Conservation (phyloP, 495 filamentous ascomycete species). For the Aeminium ludgeri region DNA sequence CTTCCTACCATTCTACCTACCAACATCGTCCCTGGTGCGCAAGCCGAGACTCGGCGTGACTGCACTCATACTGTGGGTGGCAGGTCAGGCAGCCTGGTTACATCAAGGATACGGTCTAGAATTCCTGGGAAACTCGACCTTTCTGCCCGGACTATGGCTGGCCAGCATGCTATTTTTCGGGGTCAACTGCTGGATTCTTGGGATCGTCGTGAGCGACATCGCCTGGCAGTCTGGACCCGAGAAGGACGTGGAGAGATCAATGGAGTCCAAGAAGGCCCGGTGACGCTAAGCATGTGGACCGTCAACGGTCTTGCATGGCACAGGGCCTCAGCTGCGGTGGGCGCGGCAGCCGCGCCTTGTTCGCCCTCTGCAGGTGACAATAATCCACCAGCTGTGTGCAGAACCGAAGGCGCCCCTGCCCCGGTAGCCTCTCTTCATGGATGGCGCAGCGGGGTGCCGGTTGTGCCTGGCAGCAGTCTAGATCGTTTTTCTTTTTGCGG, state of each 20-base stretch:
- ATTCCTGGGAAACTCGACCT: slow-evolving; percentile 72
- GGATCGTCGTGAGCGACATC: slow-evolving; percentile 58
- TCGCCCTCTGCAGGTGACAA: too few species aligned
- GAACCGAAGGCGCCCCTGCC: too few species aligned
- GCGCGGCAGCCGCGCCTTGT: too few species aligned
- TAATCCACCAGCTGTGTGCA: too few species aligned
- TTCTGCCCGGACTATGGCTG: slow-evolving; percentile 66
- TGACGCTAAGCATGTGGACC: neutral
- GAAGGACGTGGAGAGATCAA: neutral
- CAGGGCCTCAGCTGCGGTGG: too few species aligned
- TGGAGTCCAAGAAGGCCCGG: slow-evolving; percentile 2
- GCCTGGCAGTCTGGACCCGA: slow-evolving; percentile 22
- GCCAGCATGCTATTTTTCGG: slow-evolving; percentile 63
- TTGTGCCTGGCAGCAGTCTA: too few species aligned
- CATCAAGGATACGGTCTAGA: slow-evolving; percentile 79
- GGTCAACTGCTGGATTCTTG: slow-evolving; percentile 75
- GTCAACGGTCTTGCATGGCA: too few species aligned
- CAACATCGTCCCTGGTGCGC: slow-evolving; percentile 51
- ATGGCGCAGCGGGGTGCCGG: too few species aligned
- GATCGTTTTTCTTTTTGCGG: too few species aligned
- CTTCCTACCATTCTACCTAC: slow-evolving; percentile 80
- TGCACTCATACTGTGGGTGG: slow-evolving; percentile 53
- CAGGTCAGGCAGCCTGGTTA: slow-evolving; percentile 61
- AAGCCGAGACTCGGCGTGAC: slow-evolving; percentile 41
- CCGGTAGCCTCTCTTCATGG: too few species aligned